Conservation (phyloP, 345 rosid genomes). For the Turritis glabra region DNA sequence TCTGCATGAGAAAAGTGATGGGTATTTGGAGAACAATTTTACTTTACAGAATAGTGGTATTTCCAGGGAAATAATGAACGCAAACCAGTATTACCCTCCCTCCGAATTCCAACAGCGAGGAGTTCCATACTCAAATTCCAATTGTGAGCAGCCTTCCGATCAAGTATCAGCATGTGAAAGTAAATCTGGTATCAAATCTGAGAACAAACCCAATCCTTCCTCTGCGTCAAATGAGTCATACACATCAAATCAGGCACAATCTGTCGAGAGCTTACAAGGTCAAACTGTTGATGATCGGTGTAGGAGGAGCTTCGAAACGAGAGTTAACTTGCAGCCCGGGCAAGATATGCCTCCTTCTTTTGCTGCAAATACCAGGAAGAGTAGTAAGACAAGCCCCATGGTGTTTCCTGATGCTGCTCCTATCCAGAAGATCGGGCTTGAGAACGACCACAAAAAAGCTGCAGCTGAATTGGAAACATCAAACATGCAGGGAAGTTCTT, state of each 20-base stretch:
- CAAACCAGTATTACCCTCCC: conserved; percentile 38
- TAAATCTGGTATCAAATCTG: conserved; percentile 53
- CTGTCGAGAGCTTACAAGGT: conserved; percentile 47
- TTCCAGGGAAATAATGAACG: conserved; percentile 41
- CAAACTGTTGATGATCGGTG: conserved; percentile 42
- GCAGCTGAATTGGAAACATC: conserved; percentile 52
- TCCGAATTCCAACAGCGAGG: conserved; percentile 29
- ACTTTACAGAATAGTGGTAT: conserved; percentile 41
- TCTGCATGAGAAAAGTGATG: conserved; percentile 49
- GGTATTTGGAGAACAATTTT: conserved; percentile 46
- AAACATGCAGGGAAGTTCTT: conserved; percentile 59
- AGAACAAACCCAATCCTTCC: conserved; percentile 47
- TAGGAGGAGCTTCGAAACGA: conserved; percentile 37
- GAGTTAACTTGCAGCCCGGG: conserved; percentile 34
- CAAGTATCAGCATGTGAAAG: conserved; percentile 53
- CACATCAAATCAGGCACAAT: conserved; percentile 60
- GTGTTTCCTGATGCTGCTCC: conserved; percentile 46
- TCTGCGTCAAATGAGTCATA: conserved; percentile 52
- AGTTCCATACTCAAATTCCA: conserved; percentile 40
- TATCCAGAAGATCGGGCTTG: conserved; percentile 47
- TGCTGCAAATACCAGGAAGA: conserved; percentile 39
- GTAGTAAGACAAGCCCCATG: conserved; percentile 39
- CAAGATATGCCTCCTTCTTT: conserved; percentile 37
- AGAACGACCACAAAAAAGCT: conserved; percentile 40
- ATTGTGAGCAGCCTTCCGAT: conserved; percentile 45